These are phyloP conservation scores for Xanthoparmelia taractica DNA, from an alignment of 495 filamentous ascomycete species.

Conservation along the genomic window DNA sequence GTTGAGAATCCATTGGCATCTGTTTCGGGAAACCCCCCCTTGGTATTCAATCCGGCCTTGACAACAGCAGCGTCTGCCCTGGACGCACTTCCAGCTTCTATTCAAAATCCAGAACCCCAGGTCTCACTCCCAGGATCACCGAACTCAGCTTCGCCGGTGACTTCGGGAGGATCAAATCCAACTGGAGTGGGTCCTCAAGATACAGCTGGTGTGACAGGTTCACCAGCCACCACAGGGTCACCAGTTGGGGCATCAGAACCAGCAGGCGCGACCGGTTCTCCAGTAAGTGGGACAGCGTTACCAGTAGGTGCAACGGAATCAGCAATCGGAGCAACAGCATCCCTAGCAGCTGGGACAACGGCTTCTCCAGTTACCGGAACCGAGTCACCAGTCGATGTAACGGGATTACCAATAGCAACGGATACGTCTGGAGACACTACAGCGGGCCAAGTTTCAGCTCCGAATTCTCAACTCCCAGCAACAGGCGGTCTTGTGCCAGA, in stretches of 20 bases:
- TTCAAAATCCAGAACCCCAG: background rate
- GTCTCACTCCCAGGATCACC: background rate
- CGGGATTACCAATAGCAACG: background rate
- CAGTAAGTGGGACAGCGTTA: background rate
- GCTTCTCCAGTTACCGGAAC: background rate
- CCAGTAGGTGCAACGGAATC: background rate
- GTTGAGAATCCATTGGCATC: background rate
- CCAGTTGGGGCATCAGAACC: background rate
- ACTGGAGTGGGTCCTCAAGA: background rate
- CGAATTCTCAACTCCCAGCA: background rate
- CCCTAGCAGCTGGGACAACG: background rate
- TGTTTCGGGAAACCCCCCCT: background rate
- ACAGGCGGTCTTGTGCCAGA: background rate
- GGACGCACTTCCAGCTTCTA: background rate
- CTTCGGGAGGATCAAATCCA: background rate
- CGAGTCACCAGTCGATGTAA: background rate
- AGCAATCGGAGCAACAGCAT: background rate
- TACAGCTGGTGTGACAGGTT: background rate
- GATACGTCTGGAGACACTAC: background rate
- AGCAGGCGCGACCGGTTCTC: background rate
- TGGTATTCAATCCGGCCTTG: background rate
- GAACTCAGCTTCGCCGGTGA: background rate
- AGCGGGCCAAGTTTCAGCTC: background rate
- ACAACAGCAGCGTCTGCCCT: background rate
- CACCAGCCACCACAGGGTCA: background rate